phyloP scores from a whole-genome alignment of 169 alveolate species.

The Ichthyophthirius multifiliis region DNA sequence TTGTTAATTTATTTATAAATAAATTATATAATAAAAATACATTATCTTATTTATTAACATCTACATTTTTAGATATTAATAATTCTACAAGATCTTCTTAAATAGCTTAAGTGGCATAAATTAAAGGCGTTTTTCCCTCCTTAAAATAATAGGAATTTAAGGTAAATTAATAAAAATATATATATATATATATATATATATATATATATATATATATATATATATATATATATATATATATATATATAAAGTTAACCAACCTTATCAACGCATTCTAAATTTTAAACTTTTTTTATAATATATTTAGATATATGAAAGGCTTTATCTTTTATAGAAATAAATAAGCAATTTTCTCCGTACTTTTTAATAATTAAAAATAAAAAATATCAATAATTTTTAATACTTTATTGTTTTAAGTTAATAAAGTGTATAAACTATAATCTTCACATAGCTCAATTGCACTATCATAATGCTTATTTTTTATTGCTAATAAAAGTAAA shows the following conservation, averaged over 20 bases:
- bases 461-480: not conserved
- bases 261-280: not conserved
- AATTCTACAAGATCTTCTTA: not conserved
- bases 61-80: not conserved
- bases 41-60: not conserved
- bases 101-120: not conserved
- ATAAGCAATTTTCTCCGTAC: not conserved
- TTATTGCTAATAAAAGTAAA: not conserved
- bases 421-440: not conserved
- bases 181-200: not conserved
- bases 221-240: too few species aligned
- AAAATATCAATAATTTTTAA: not conserved
- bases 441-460: not conserved
- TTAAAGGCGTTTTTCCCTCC: not conserved
- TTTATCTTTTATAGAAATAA: not conserved
- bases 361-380: not conserved
- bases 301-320: not conserved
- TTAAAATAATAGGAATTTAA: not conserved
- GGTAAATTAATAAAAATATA: not conserved
- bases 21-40: not conserved
- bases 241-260: not conserved
- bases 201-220: too few species aligned
- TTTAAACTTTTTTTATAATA: not conserved
- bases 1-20: not conserved
- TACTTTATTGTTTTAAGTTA: not conserved